Base-by-base conservation (phyloP, 2,329 filamentous ascomycete genomes). In the Ustulina deusta region DNA sequence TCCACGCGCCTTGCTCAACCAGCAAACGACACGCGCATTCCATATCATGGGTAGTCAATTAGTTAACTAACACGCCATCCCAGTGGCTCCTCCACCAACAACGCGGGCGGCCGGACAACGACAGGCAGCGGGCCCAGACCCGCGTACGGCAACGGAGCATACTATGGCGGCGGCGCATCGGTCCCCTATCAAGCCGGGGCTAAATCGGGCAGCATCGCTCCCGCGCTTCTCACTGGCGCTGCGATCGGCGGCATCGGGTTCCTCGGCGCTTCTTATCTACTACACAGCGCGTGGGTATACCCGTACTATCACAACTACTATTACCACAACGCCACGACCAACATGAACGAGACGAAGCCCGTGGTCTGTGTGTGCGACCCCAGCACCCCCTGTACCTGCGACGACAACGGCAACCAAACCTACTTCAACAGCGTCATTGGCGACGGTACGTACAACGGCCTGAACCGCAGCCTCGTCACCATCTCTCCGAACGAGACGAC, bases 391-490 rank as follows among this genome's bases (percentile, higher is more conserved):
- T 90, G 87, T 70, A 83, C 85, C 6, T 90, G 87, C 73, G 81
- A 86, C 68, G 91, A 94, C 67, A 89, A 92, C 63, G 90, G 89
- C 72, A 83, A 84, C 65, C 83, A 88, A 71, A 82, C 83, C 0
- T 91, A 90, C 76, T 80, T 91, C 66, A 80, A 86, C 69, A 83
- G 85, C 9, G 75, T 94, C 10, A 83, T 94, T 49, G 91, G 90
- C 62, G 86, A 91, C 76, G 89, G 89, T 44, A 88, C 84, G 69
- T 89, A 89, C 71, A 75, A 76, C 2, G 80, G 76, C 2, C 81
- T 92, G 60, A 90, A 93, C 80, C 84, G 87, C 73, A 84, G 83
- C 0, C 72, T 93, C 1, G 85, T 93, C 64, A 85, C 83, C 13
- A 85, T 94, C 0, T 87, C 85, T 2, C 80, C 84, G 61, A 84